These are phyloP conservation scores for Onygena corvina DNA, from an alignment of 2,329 filamentous ascomycete species.

Conservation along the genomic window DNA sequence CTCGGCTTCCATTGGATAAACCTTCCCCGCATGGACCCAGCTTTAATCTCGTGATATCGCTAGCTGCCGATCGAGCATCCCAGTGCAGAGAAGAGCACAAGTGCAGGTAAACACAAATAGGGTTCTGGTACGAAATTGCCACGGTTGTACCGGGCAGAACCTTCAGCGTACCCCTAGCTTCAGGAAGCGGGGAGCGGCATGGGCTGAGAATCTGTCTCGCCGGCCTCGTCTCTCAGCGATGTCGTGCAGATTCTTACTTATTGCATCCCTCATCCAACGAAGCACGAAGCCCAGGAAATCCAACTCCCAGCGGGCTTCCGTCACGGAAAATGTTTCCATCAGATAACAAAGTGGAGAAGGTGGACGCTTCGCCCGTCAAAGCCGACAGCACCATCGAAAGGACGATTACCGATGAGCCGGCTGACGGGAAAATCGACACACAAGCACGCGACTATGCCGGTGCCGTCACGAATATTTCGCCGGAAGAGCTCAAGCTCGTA, in stretches of 20 bases:
- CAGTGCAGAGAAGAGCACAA: not conserved
- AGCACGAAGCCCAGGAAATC: no score
- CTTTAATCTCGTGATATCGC: not conserved
- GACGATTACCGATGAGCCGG: not conserved
- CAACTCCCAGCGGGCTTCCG: no score
- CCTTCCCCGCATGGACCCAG: not conserved
- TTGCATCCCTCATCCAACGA: no score
- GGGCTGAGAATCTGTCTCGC: no score
- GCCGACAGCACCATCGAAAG: not conserved
- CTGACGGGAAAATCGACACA: conserved; percentile 9
- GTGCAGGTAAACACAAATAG: not conserved
- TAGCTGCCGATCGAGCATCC: not conserved
- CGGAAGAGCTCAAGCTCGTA: conserved; percentile 32
- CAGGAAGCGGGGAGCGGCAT: not conserved
- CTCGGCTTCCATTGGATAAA: not conserved
- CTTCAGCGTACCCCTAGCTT: not conserved
- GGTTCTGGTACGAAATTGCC: not conserved
- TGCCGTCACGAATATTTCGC: conserved; percentile 30
- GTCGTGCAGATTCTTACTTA: no score
- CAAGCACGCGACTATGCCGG: conserved; percentile 29
- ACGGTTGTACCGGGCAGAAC: not conserved
- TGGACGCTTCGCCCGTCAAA: not conserved
- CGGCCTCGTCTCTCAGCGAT: no score
- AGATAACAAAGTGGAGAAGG: not conserved
- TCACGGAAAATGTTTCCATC: not conserved